Conservation (phyloP, 192 early-diverging fungal genomes). For the Thamnidium elegans region DNA sequence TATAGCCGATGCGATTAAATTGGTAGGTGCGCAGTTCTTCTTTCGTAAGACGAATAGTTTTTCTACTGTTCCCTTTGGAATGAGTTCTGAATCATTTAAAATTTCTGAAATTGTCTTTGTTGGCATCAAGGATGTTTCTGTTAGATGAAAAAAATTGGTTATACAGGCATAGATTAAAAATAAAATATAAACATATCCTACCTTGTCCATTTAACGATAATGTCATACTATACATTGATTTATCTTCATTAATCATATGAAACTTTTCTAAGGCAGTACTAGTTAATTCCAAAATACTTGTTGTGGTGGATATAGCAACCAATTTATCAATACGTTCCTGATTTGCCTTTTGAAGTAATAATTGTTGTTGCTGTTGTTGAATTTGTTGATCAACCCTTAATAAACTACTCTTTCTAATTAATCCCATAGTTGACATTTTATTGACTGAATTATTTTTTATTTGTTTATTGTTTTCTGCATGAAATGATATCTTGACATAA, state of each 20-base stretch:
- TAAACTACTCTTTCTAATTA: conserved; percentile 12
- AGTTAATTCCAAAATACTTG: conserved; percentile 46
- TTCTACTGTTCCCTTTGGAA: conserved; percentile 26
- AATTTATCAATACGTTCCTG: conserved; percentile 37
- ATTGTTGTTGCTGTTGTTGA: neutral
- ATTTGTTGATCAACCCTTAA: conserved; percentile 10
- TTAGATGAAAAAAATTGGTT: neutral
- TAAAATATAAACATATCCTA: neutral
- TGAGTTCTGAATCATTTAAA: conserved; percentile 14
- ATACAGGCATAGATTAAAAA: neutral
- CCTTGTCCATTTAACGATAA: conserved; percentile 10
- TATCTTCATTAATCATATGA: conserved; percentile 41
- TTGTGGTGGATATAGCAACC: conserved; percentile 39
- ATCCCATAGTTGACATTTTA: conserved; percentile 2
- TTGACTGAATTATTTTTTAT: neutral
- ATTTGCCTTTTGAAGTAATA: neutral
- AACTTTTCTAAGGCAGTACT: conserved; percentile 49
- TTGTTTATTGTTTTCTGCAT: conserved; percentile 7
- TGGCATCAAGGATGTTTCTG: conserved; percentile 14
- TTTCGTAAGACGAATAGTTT: conserved; percentile 25
- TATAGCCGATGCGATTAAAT: too few relatives aligned
- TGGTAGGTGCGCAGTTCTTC: neutral
- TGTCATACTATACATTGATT: conserved; percentile 15
- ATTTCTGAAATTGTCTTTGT: conserved; percentile 19
- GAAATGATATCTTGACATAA: conserved; percentile 37